Evolutionary conservation across 1,284 basidiomycete species (phyloP), one percentile per base, ranked within the genome.

Genomic region (Ustilago sp.): DNA sequence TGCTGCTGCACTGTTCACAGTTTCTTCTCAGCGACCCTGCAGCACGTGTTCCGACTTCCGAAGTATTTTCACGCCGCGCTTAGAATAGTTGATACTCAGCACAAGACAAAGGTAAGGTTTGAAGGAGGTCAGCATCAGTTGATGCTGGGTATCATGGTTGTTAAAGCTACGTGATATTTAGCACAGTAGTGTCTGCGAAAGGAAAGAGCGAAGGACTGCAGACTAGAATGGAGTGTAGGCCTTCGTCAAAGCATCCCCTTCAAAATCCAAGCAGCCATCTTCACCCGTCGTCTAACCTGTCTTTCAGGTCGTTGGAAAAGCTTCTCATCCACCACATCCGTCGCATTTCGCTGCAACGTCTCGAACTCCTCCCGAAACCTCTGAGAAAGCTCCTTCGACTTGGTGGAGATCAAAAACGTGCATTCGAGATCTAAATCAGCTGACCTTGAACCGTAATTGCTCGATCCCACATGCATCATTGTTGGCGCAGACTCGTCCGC

Each of bases 361-460:
- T 81, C 79, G 15, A 90, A 83, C 78, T 91, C 90, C 8, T 83
- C 67, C 19, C 81, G 85, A 47, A 91, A 83, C 2, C 86, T 81
- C 28, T 79, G 67, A 6, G 64, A 65, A 11, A 80, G 67, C 23
- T 66, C 36, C 6, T 32, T 43, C 11, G 77, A 65, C 11, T 47
- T 12, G 0, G 94, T 91, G 43, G 92, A 87, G 88, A 98, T 90
- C 51, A 97, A 86, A 78, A 98, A 93, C 1, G 94, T 95, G 43
- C 98, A 90, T 84, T 99, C 96, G 13, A 94, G 93, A 87, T 99
- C 97, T 53, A 97, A 90, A 74, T 93, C 90, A 1, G 94, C 91
- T 1, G 94, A 96, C 3, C 96, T 91, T 0, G 93, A 92, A 80
- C 96, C 97, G 64, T 98, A 91, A 86, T 99, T 99, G 3, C 95